Evolutionary conservation across 2,329 filamentous ascomycete genomes (phyloP), one percentile per base, ranked within the genome.

Genomic region (Pestalotiopsis sp.): DNA sequence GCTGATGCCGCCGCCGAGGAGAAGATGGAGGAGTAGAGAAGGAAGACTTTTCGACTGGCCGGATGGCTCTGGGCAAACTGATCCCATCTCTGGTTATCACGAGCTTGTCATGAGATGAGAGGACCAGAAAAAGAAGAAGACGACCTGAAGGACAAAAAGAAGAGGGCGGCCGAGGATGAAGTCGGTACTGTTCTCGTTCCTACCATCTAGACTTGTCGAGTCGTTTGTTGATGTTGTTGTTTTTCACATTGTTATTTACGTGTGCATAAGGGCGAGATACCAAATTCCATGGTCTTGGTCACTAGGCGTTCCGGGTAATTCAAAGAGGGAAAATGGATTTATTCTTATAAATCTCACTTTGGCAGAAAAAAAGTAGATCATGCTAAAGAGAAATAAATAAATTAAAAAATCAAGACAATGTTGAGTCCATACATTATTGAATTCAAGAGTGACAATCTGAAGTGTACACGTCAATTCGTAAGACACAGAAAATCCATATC

Each of bases 1-100:
- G 81, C 80, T 7, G 67, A 17, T 4, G 65, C 49, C 58, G 65
- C 65, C 38, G 66, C 58, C 13, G 38, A 62, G 65, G 66, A 25
- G 67, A 59, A 14, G 27, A 59, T 27, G 62, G 23, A 27, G 39
- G 61, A 11, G 25, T 56, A 49, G 27, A 13, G 1, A 23, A 12
- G 17, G 11, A 14, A 14, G 38, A 23, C 20, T 56, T 14, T 58
- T 52, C 6, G 20, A 14, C 23, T 9, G 31, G 5, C 7, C 9
- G 13, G n/a, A 20, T 4, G 5, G 6, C 3, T 14, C 36, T 31
- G 11, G 11, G 23, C 17, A 17, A 4, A 6, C 6, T 14, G n/a
- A 3, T 11, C 20, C 14, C 1, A 7, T 2, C 12, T 36, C 57
- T 13, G 13, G 14, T 14, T 3, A 41, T 36, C 7, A 62, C 5